Percentiles rank a stretch among this genome's conserved stretches.
phyloP scores from a whole-genome alignment of 495 filamentous ascomycete species.

The Neurospora sp. region DNA sequence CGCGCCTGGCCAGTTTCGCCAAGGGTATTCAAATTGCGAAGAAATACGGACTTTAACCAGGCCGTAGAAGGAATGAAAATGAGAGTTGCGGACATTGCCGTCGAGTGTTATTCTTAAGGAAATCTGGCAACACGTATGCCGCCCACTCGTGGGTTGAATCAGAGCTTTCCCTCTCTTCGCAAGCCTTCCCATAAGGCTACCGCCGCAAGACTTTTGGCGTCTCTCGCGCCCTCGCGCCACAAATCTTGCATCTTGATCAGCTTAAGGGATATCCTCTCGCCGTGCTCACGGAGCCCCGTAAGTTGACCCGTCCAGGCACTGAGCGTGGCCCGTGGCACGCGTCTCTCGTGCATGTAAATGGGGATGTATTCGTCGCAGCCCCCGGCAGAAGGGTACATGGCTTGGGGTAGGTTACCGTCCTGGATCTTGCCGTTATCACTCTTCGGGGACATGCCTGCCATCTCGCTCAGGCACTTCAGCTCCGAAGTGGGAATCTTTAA shows the following conservation, averaged over 20 bases:
- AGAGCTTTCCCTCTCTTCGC: conserved; percentile 54
- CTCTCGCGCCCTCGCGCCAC: conserved; percentile 66
- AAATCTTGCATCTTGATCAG: conserved; percentile 60
- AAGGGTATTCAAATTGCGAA: conserved; percentile 78
- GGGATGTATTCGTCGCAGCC: conserved; percentile 80
- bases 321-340: conserved; percentile 53
- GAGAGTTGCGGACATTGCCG: not conserved
- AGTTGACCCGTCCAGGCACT: conserved; percentile 62
- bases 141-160: conserved; percentile 2
- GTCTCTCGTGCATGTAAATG: conserved; percentile 64
- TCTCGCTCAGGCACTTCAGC: conserved; percentile 47
- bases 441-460: conserved; percentile 35
- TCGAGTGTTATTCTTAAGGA: not conserved
- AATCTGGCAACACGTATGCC: not conserved
- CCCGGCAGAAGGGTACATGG: conserved; percentile 67
- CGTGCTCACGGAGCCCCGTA: conserved; percentile 66
- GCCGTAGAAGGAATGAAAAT: not conserved
- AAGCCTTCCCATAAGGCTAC: conserved; percentile 69
- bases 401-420: conserved; percentile 46
- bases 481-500: conserved; percentile 37
- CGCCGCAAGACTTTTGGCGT: conserved; percentile 72
- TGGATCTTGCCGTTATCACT: conserved; percentile 17
- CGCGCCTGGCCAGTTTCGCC: conserved; percentile 71
- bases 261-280: conserved; percentile 74
- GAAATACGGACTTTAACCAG: conserved; percentile 28